phyloP scores from a whole-genome alignment of 1,139 yeast genomes.

The Suhomyces atakaporum region DNA sequence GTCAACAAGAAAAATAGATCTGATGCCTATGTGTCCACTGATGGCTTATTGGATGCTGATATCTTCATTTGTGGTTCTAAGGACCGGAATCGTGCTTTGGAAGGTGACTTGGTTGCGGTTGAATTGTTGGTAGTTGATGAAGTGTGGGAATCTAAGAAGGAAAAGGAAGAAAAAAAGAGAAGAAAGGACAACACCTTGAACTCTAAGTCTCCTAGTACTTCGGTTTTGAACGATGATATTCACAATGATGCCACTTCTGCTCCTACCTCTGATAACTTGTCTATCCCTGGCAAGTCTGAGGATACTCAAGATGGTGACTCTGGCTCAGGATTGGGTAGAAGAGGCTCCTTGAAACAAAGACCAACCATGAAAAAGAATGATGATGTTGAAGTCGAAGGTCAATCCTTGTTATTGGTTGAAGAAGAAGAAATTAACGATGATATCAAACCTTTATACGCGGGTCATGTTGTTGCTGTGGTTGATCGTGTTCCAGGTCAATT shows the following conservation, averaged over 20 bases:
- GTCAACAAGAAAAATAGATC: constrained; percentile 95
- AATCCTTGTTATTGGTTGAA: constrained; percentile 83
- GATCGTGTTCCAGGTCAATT: constrained; percentile 97
- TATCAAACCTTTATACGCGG: constrained; percentile 91
- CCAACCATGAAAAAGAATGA: constrained; percentile 98
- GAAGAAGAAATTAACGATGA: constrained; percentile 96
- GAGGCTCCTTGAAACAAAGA: constrained; percentile 90
- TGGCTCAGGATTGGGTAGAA: constrained; percentile 58
- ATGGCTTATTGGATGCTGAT: constrained; percentile 93
- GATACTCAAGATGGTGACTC: constrained; percentile 24
- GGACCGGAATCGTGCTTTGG: constrained; percentile 95
- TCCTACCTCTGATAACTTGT: constrained; percentile 18
- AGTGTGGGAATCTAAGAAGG: constrained; percentile 95
- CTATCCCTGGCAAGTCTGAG: constrained; percentile 16
- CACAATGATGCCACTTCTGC: constrained; percentile 72
- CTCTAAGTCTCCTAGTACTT: constrained; percentile 32
- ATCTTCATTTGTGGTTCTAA: constrained; percentile 98
- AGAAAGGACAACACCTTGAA: constrained; percentile 65
- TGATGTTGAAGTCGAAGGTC: constrained; percentile 98
- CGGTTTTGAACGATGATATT: constrained; percentile 58
- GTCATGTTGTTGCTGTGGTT: constrained; percentile 96
- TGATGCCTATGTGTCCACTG: constrained; percentile 96
- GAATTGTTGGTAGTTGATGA: constrained; percentile 93
- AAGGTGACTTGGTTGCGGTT: constrained; percentile 94
- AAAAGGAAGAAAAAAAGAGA: constrained; percentile 95